These are phyloP conservation scores for Podaxis sp. DNA, from an alignment of 768 basidiomycete genomes.

Conservation along the genomic window DNA sequence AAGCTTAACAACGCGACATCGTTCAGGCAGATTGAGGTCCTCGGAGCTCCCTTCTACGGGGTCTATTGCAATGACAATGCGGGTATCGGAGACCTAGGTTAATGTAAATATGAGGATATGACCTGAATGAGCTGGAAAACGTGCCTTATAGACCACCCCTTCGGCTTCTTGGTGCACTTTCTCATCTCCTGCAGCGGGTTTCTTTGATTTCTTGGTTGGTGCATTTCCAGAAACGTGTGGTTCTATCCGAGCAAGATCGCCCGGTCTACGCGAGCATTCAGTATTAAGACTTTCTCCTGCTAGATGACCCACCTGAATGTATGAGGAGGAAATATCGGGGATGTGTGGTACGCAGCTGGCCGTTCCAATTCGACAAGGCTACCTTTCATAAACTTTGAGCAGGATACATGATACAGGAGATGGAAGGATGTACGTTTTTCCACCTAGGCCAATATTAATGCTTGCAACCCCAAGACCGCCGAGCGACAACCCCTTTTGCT, in stretches of 20 bases:
- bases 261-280: constrained; percentile 50
- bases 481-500: constrained; percentile 82
- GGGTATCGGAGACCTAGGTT: constrained; percentile 71
- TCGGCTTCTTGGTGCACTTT: constrained; percentile 48
- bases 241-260: constrained; percentile 87
- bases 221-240: constrained; percentile 49
- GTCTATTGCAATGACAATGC: constrained; percentile 79
- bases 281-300: not conserved
- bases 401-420: constrained; percentile 1
- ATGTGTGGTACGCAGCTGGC: constrained; percentile 75
- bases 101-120: constrained; percentile 1
- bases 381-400: constrained; percentile 30
- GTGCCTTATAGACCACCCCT: constrained; percentile 86
- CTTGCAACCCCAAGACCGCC: constrained; percentile 67
- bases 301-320: constrained; percentile 59
- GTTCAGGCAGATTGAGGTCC: constrained; percentile 80
- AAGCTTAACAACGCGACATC: constrained; percentile 82
- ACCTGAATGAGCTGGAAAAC: constrained; percentile 8
- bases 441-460: constrained; percentile 85
- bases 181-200: constrained; percentile 31
- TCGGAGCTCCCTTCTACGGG: constrained; percentile 54
- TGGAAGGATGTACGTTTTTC: constrained; percentile 72
- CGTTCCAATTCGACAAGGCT: constrained; percentile 88
- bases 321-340: constrained; percentile 77
- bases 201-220: constrained; percentile 44